phyloP scores from a whole-genome alignment of 2,329 filamentous ascomycete genomes.

The Exophiala sp. region DNA sequence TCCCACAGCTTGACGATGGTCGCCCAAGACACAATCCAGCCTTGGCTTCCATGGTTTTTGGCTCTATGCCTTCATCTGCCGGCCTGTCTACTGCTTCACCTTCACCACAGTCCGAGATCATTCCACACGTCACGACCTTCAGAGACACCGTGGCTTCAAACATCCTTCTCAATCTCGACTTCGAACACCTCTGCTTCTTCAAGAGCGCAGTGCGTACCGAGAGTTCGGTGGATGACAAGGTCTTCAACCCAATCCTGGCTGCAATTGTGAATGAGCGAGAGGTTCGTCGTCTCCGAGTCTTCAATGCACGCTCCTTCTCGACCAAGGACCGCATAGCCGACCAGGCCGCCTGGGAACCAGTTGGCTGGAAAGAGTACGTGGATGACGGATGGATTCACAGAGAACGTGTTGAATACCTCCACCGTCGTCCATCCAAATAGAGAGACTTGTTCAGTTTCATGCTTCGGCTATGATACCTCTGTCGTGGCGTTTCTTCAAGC shows the following conservation, averaged over 20 bases:
- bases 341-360: constrained; percentile 24
- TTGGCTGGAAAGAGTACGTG: constrained; percentile 23
- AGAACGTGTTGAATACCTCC: constrained; percentile 26
- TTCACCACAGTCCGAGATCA: constrained; percentile 12
- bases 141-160: constrained; percentile 20
- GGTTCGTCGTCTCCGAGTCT: constrained; percentile 18
- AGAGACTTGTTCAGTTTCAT: background rate
- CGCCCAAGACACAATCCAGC: constrained; percentile 24
- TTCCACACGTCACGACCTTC: constrained; percentile 3
- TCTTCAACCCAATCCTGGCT: constrained; percentile 16
- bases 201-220: constrained; percentile 12
- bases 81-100: constrained; percentile 13
- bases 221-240: background rate
- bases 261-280: constrained; percentile 25
- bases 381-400: constrained; percentile 13
- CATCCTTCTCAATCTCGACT: constrained; percentile 28
- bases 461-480: background rate
- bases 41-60: constrained; percentile 29
- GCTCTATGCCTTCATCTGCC: constrained; percentile 25
- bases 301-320: constrained; percentile 10
- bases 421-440: constrained; percentile 10
- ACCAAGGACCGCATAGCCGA: constrained; percentile 24
- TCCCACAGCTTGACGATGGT: constrained; percentile 21
- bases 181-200: constrained; percentile 22
- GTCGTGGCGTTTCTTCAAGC: background rate